Evolutionary conservation across 352 stramenopile genomes (phyloP).

Genomic region (Phytopythium kandeliae): DNA sequence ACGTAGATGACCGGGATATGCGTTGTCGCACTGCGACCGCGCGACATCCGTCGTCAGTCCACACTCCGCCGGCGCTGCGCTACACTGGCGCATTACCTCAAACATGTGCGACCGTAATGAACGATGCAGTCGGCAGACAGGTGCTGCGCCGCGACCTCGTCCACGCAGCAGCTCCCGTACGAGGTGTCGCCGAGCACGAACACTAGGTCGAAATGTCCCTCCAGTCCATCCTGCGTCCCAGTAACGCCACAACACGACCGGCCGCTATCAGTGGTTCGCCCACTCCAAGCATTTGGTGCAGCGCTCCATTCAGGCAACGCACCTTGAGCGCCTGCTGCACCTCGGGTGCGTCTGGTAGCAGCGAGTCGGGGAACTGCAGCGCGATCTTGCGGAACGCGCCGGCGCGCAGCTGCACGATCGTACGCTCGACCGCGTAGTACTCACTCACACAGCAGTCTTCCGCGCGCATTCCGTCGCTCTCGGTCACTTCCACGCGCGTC

Average conservation of each 20-base stretch:
- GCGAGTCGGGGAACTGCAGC: constrained; percentile 94
- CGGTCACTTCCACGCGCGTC: constrained; percentile 50
- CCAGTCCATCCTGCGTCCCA: constrained; percentile 21
- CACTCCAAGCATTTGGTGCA: too few relatives aligned
- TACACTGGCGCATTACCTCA: constrained; percentile 33
- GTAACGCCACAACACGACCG: not conserved
- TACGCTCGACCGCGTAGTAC: constrained; percentile 69
- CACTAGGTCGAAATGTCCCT: constrained; percentile 52
- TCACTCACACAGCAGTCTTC: constrained; percentile 26
- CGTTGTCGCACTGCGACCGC: constrained; percentile 49
- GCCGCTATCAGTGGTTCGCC: constrained; percentile 3
- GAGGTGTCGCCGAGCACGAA: constrained; percentile 96
- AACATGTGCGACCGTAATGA: constrained; percentile 94
- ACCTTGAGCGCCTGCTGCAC: constrained; percentile 79
- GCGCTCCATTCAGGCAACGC: not conserved
- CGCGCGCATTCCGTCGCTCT: constrained; percentile 45
- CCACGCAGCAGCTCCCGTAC: constrained; percentile 94
- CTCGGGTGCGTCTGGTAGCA: constrained; percentile 83
- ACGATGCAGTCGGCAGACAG: constrained; percentile 91
- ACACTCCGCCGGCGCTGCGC: too few relatives aligned
- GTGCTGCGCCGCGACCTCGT: constrained; percentile 94
- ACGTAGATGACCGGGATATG: constrained; percentile 90
- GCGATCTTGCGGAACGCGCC: constrained; percentile 80
- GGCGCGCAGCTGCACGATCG: constrained; percentile 44
- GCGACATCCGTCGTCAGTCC: too few relatives aligned